phyloP scores from a whole-genome alignment of 1,139 yeast genomes.

The Kazachstania sp. region DNA sequence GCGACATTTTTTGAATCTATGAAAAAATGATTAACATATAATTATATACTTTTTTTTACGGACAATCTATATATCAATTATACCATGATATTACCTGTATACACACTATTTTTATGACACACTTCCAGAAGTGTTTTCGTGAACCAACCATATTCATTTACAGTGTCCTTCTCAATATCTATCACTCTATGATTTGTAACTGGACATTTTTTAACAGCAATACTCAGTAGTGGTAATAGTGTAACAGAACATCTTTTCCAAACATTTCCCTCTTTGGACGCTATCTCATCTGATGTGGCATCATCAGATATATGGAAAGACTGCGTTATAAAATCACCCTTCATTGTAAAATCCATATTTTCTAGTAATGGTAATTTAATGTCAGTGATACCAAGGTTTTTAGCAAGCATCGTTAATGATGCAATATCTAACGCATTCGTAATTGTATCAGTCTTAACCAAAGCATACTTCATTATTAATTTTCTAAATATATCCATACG shows the following conservation, averaged over 20 bases:
- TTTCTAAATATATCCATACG: slow-evolving; percentile 17
- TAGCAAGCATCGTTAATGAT: slow-evolving; percentile 22
- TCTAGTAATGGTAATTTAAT: slow-evolving; percentile 6
- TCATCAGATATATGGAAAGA: slow-evolving; percentile 20
- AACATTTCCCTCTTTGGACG: slow-evolving; percentile 26
- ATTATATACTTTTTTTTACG: background rate
- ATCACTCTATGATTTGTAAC: slow-evolving; percentile 31
- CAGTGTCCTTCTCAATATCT: slow-evolving; percentile 26
- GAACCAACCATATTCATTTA: slow-evolving; percentile 31
- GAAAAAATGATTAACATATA: background rate
- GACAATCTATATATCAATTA: background rate
- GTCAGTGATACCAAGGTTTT: slow-evolving; percentile 9
- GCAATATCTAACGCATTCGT: slow-evolving; percentile 29
- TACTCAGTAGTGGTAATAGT: slow-evolving; percentile 32
- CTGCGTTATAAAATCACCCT: slow-evolving; percentile 30
- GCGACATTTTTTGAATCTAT: slow-evolving; percentile 15
- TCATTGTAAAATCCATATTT: slow-evolving; percentile 10
- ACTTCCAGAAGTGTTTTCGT: slow-evolving; percentile 24
- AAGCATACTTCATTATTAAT: slow-evolving; percentile 26
- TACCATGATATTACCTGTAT: slow-evolving; percentile 22
- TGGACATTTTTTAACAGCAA: slow-evolving; percentile 32
- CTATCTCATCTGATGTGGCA: slow-evolving; percentile 14
- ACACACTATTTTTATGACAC: slow-evolving; percentile 22
- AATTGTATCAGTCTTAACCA: slow-evolving; percentile 14
- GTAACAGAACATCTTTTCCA: slow-evolving; percentile 35